phyloP scores from a whole-genome alignment of 2,329 filamentous ascomycete species.

The Colletotrichum tropicicola region DNA sequence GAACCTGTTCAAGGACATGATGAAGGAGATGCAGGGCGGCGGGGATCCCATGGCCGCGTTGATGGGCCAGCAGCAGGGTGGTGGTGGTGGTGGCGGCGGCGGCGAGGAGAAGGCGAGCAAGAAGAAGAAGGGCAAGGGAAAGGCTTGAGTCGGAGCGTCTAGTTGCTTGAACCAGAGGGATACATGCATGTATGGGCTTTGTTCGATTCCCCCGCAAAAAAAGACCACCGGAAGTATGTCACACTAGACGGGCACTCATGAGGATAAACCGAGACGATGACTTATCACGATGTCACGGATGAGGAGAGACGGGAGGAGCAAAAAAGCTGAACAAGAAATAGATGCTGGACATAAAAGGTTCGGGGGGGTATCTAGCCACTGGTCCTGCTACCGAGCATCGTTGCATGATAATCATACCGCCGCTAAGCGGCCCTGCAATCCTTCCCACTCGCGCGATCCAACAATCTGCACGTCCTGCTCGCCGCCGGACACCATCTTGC shows the following conservation, averaged over 20 bases:
- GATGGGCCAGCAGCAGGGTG: slow-evolving; percentile 50
- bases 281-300: slow-evolving; percentile 9
- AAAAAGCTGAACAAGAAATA: neutral
- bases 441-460: slow-evolving; percentile 65
- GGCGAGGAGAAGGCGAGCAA: slow-evolving; percentile 54
- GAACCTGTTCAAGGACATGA: slow-evolving; percentile 95
- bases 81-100: slow-evolving; percentile 38
- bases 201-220: too few species aligned
- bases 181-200: neutral
- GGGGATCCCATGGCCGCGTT: slow-evolving; percentile 56
- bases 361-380: slow-evolving; percentile 25
- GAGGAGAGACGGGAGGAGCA: neutral
- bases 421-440: slow-evolving; percentile 54
- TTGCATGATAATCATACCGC: slow-evolving; percentile 33
- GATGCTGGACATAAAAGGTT: slow-evolving; percentile 7
- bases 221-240: neutral
- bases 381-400: slow-evolving; percentile 17
- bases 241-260: slow-evolving; percentile 2
- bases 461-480: slow-evolving; percentile 59
- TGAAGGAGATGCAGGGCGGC: slow-evolving; percentile 82
- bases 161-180: neutral
- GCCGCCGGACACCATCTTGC: slow-evolving; percentile 50
- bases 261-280: neutral
- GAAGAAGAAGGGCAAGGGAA: slow-evolving; percentile 59
- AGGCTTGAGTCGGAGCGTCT: slow-evolving; percentile 37